A percentile compares a stretch with the other conserved stretches of the same genome.
Evolutionary conservation across 192 early-diverging fungal species (phyloP).

Genomic region (Gonapodya sp.): DNA sequence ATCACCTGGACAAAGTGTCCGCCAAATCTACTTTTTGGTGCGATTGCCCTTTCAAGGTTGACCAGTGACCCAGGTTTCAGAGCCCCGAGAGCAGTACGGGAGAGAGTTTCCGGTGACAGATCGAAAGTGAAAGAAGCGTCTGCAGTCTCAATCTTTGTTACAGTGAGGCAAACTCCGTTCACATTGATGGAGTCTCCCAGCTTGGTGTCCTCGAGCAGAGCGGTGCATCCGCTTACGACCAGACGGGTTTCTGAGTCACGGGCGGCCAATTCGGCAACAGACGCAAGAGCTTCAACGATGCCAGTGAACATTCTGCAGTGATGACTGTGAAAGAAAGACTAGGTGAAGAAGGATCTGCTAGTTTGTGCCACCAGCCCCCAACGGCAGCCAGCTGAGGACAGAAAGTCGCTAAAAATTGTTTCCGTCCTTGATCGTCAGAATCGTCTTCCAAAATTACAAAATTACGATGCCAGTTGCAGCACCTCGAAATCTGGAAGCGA

Average conservation of each 20-base stretch:
- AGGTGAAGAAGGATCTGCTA: too few species aligned
- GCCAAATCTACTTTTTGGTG: constrained; percentile 76
- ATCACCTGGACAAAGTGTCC: constrained; percentile 88
- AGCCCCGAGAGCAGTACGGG: constrained; percentile 82
- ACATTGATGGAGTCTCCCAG: constrained; percentile 89
- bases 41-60: constrained; percentile 91
- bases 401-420: too few species aligned
- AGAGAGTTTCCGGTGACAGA: constrained; percentile 86
- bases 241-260: constrained; percentile 71
- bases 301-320: constrained; percentile 81
- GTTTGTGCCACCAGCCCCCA: too few species aligned
- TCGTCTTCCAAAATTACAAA: too few species aligned
- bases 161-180: constrained; percentile 91
- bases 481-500: not conserved
- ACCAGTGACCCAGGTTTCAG: constrained; percentile 62
- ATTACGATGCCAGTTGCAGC: not conserved
- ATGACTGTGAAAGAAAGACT: too few species aligned
- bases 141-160: constrained; percentile 75
- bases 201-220: constrained; percentile 71
- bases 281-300: constrained; percentile 87
- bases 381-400: too few species aligned
- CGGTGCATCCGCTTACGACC: constrained; percentile 31
- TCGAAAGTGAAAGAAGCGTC: constrained; percentile 73
- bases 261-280: constrained; percentile 50
- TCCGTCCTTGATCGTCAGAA: too few species aligned